These are phyloP conservation scores for Ustilago nuda DNA, from an alignment of 1,284 basidiomycete species.

Conservation along the genomic window DNA sequence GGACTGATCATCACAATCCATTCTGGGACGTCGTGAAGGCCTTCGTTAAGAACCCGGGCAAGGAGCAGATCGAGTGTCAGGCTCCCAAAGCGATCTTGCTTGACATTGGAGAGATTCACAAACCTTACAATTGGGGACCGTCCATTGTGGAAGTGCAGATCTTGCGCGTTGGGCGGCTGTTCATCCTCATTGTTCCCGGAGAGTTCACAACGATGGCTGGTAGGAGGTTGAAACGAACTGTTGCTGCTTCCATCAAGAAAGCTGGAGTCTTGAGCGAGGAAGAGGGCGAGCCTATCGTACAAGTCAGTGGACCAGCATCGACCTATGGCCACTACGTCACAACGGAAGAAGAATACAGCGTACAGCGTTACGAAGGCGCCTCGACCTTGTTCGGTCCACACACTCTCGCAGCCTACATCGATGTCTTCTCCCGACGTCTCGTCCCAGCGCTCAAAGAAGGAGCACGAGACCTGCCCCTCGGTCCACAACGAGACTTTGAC, in stretches of 20 bases:
- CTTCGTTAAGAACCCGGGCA: slow-evolving; percentile 77
- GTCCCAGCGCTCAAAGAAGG: slow-evolving; percentile 71
- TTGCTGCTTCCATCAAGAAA: slow-evolving; percentile 76
- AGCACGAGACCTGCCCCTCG: slow-evolving; percentile 73
- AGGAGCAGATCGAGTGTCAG: slow-evolving; percentile 79
- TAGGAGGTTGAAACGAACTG: slow-evolving; percentile 73
- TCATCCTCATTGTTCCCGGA: slow-evolving; percentile 81
- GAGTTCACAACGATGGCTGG: slow-evolving; percentile 76
- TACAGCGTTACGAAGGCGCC: slow-evolving; percentile 84
- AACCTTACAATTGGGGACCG: slow-evolving; percentile 82
- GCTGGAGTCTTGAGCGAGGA: slow-evolving; percentile 75
- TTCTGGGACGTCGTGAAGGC: slow-evolving; percentile 80
- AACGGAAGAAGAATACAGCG: slow-evolving; percentile 79
- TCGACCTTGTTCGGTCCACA: slow-evolving; percentile 83
- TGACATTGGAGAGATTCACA: slow-evolving; percentile 59
- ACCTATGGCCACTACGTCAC: slow-evolving; percentile 80
- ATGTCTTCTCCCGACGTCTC: slow-evolving; percentile 74
- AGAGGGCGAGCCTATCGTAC: slow-evolving; percentile 52
- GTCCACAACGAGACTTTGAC: slow-evolving; percentile 77
- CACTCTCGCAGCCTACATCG: slow-evolving; percentile 83
- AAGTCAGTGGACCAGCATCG: slow-evolving; percentile 77
- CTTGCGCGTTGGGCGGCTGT: slow-evolving; percentile 81
- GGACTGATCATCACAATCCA: slow-evolving; percentile 76
- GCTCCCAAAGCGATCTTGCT: slow-evolving; percentile 81
- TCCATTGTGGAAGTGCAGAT: slow-evolving; percentile 82